Conservation (phyloP, 306 rosid species). For the Trifolium fragiferum region DNA sequence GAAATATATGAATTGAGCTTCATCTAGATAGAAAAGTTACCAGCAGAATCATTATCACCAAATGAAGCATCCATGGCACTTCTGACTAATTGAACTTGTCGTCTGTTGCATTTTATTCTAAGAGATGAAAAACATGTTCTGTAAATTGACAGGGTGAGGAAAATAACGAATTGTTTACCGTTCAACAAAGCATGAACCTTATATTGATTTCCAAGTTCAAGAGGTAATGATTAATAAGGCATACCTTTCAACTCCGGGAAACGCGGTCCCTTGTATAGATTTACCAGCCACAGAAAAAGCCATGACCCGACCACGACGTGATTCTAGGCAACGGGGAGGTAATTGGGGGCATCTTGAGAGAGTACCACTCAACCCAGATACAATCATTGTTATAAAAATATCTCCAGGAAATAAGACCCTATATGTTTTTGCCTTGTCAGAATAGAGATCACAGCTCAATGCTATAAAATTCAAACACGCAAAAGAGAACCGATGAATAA, state of each 20-base stretch:
- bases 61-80: slow-evolving; percentile 86
- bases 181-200: slow-evolving; percentile 25
- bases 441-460: slow-evolving; percentile 27
- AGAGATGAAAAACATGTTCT: slow-evolving; percentile 45
- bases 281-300: slow-evolving; percentile 43
- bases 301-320: slow-evolving; percentile 34
- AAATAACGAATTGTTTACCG: slow-evolving; percentile 18
- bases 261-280: slow-evolving; percentile 38
- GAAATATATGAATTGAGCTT: slow-evolving; percentile 4
- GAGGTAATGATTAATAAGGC: slow-evolving; percentile 12
- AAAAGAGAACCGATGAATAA: slow-evolving; percentile 19
- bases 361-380: slow-evolving; percentile 62
- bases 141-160: slow-evolving; percentile 10
- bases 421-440: slow-evolving; percentile 17
- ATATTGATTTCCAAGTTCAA: slow-evolving; percentile 28
- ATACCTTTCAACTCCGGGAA: slow-evolving; percentile 63
- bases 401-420: slow-evolving; percentile 8
- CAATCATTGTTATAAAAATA: slow-evolving; percentile 51
- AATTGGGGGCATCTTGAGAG: slow-evolving; percentile 64
- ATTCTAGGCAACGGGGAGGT: slow-evolving; percentile 46
- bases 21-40: slow-evolving; percentile 51
- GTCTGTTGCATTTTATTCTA: slow-evolving; percentile 40
- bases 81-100: slow-evolving; percentile 52
- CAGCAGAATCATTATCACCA: slow-evolving; percentile 73
- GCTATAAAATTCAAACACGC: slow-evolving; percentile 33